Percentiles rank a stretch among this genome's conserved stretches.
phyloP scores from a whole-genome alignment of 2,329 filamentous ascomycete genomes.

The Neurospora crassa region DNA sequence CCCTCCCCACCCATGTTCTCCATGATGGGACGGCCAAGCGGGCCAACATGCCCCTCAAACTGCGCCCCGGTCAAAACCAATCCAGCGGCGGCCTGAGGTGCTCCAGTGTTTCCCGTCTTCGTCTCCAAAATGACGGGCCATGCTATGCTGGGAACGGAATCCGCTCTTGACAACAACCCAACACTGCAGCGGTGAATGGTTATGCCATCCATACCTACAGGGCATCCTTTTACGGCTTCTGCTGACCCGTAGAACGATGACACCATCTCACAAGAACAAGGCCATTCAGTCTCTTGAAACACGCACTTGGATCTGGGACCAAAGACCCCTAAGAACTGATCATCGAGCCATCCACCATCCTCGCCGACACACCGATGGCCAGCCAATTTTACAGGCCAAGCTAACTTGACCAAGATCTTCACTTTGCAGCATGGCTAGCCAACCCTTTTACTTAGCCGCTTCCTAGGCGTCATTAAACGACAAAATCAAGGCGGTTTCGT shows the following conservation, averaged over 20 bases:
- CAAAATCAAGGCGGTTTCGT: background rate
- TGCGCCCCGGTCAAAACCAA: background rate
- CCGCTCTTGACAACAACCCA: background rate
- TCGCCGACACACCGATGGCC: background rate
- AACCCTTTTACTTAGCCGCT: background rate
- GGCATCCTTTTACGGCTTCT: background rate
- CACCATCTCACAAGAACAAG: background rate
- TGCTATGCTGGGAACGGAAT: background rate
- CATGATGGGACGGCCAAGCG: background rate
- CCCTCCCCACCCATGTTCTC: background rate
- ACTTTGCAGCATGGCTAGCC: background rate
- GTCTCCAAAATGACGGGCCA: background rate
- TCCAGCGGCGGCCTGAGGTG: background rate
- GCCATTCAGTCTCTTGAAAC: background rate
- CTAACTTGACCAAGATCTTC: background rate
- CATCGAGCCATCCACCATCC: background rate
- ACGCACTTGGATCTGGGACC: background rate
- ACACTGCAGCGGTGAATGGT: background rate
- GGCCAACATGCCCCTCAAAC: background rate
- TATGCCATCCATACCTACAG: background rate
- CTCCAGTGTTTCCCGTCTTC: background rate
- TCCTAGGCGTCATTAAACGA: background rate
- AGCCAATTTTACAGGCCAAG: background rate
- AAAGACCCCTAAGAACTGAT: background rate
- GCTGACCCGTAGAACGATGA: background rate